phyloP scores from a whole-genome alignment of 2,329 filamentous ascomycete species.

The Leptographium radiaticola region DNA sequence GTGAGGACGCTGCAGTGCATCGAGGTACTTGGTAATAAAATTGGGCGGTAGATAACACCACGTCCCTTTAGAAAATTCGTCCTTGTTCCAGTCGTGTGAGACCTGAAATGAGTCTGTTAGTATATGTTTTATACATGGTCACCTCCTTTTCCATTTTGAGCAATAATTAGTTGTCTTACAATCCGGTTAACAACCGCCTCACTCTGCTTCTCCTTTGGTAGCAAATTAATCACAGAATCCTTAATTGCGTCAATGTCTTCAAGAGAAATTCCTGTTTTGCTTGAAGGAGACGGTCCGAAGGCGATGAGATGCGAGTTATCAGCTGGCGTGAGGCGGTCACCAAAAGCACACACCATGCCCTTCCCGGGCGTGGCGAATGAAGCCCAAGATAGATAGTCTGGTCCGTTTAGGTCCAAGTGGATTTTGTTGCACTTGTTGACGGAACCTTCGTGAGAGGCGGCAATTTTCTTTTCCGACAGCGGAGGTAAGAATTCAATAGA shows the following conservation, averaged over 20 bases:
- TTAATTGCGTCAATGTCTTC: background rate
- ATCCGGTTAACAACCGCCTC: background rate
- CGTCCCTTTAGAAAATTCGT: background rate
- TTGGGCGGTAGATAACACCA: background rate
- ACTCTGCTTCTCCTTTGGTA: background rate
- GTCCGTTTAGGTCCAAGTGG: background rate
- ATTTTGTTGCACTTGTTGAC: background rate
- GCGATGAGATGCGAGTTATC: background rate
- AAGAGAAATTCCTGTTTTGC: background rate
- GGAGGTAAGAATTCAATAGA: background rate
- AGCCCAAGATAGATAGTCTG: background rate
- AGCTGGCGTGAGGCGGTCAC: background rate
- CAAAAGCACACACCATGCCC: background rate
- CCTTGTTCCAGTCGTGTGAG: background rate
- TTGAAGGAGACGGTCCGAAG: background rate
- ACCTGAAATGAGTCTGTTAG: background rate
- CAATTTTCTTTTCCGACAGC: background rate
- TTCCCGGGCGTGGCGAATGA: background rate
- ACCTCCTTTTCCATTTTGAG: background rate
- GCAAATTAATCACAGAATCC: background rate
- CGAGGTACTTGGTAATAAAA: background rate
- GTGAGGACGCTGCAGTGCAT: background rate
- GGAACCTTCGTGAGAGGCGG: background rate
- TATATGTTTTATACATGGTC: too few species aligned
- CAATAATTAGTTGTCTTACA: background rate